Percentiles rank a stretch among this genome's conserved stretches.
Conservation (phyloP, 352 stramenopile species). For the Phytophthora agathidicida region DNA sequence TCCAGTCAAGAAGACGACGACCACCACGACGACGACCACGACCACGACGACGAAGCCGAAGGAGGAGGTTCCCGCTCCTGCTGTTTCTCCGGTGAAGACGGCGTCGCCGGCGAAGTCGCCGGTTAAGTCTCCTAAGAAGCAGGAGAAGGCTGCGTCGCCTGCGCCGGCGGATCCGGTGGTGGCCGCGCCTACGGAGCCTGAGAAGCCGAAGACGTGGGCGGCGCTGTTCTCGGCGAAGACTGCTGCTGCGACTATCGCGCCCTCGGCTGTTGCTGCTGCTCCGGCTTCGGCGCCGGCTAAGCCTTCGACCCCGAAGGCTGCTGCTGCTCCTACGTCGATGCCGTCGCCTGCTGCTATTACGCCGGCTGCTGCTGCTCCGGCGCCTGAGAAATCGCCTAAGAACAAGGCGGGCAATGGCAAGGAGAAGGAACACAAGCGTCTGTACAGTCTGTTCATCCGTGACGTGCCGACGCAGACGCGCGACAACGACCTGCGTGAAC, state of each 20-base stretch:
- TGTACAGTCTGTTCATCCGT: constrained; percentile 79
- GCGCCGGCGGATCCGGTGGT: constrained; percentile 36
- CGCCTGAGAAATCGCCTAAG: constrained; percentile 48
- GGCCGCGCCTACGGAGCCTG: constrained; percentile 22
- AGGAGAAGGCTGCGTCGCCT: constrained; percentile 32
- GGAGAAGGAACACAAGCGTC: constrained; percentile 43
- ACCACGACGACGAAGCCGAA: constrained; percentile 1
- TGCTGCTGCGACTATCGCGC: constrained; percentile 22
- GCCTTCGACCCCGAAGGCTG: constrained; percentile 59
- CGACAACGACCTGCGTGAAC: constrained; percentile 74
- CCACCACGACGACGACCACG: constrained; percentile 35
- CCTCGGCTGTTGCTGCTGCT: constrained; percentile 19
- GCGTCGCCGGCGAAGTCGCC: constrained; percentile 12
- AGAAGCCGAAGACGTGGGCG: constrained; percentile 46
- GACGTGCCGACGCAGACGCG: constrained; percentile 78
- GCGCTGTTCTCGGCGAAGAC: constrained; percentile 29
- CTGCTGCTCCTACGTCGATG: constrained; percentile 12
- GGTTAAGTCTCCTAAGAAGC: constrained; percentile 33
- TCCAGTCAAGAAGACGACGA: constrained; percentile 42
- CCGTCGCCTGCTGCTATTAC: constrained; percentile 28
- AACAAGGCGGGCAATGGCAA: constrained; percentile 49
- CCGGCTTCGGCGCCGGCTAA: constrained; percentile 40
- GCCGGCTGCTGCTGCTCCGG: constrained; percentile 11
- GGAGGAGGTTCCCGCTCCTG: background rate
- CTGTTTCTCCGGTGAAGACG: constrained; percentile 14